Base-by-base conservation (phyloP, 768 basidiomycete species). In the Botryobasidium botryosum region DNA sequence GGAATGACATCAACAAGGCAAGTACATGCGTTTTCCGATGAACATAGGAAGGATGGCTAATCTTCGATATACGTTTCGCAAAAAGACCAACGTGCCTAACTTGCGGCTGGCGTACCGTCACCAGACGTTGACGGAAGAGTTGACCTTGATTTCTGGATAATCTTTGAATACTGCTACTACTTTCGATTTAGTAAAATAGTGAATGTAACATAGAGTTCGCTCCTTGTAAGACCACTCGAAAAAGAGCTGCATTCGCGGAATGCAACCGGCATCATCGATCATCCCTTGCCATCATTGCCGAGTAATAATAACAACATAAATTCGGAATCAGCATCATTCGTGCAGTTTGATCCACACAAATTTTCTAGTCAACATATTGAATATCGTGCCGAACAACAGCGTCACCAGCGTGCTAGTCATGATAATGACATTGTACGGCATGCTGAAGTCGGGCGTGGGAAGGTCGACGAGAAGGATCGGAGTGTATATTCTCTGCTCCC, bases 381-480 rank as follows among this genome's bases (percentile, higher is more conserved):
- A 88, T 37, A 92, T 62, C 54, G 76, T 84, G 46, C 92, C 94
- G 61, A 99, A 97, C 44, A 91, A 76, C 51, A 94, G 74, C 37
- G 91, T 88, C 43, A 94, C 71, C 33, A 96, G 65, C 7, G 87
- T 88, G 57, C 81, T 86, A 47, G 74, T 88, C 67, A 97, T 81
- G 55, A 96, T 96, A 61, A 97, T 96, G 38, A 97, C 92, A 63
- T 97, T 99, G 65, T 97, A 97, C 1, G 94, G 94, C 94, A 97
- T 97, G 60, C 85, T 90, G 59, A 97, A 97, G 60, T 97, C 94
- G 0, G 92, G 94, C 28, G 87, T 88, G n/a, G 92, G 81, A n/a
- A 94, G 71, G 59, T 91, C 87, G 36, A 91, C 74, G 29, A 97
- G 74, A 21, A 92, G 68, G 6, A 78, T 70, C 0, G 74, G 68